Evolutionary conservation across 768 basidiomycete species (phyloP), one percentile per base, ranked within the genome.

Genomic region (Kwoniella heveanensis): DNA sequence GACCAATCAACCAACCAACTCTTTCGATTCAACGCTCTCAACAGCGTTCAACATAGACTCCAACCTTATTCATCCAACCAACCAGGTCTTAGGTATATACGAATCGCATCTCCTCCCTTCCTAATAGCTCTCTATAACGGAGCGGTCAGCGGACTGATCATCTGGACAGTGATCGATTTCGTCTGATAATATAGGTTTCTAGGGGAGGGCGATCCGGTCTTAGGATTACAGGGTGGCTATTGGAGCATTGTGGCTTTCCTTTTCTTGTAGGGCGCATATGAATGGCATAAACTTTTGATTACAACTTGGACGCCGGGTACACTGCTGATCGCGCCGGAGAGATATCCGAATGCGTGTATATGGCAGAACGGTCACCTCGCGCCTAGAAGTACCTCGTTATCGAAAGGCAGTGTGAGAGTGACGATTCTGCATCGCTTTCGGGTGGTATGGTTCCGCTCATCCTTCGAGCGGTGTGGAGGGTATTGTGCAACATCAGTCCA

Each of bases 51-150:
- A 58, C 36, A 26, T 27, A 57, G 24, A 5, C 46, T 26, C 44
- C n/a, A 39, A 54, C 32, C 3, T 4, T 13, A 36, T 36, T 36
- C 32, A 36, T 13, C 32, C 32, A 13, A 36, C 32, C 32, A n/a
- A n/a, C n/a, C n/a, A n/a, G n/a, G n/a, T n/a, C n/a, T n/a, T n/a
- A n/a, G n/a, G n/a, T n/a, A n/a, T n/a, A 19, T 44, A 47, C n/a
- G 21, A 39, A 22, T 13, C n/a, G n/a, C n/a, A 29, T 32, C 27
- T 22, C 27, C 25, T 50, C 4, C 0, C 29, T 36, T n/a, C 48
- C 29, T 58, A 57, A 30, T 32, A 26, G 32, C 57, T 47, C 29
- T 58, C 57, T 58, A 12, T 58, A 58, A 58, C 57, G 57, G 48
- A 47, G 57, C 49, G n/a, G n/a, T 12, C 15, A 29, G 32, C 22